Conservation (phyloP, 768 basidiomycete genomes). For the Suillus hirtellus region DNA sequence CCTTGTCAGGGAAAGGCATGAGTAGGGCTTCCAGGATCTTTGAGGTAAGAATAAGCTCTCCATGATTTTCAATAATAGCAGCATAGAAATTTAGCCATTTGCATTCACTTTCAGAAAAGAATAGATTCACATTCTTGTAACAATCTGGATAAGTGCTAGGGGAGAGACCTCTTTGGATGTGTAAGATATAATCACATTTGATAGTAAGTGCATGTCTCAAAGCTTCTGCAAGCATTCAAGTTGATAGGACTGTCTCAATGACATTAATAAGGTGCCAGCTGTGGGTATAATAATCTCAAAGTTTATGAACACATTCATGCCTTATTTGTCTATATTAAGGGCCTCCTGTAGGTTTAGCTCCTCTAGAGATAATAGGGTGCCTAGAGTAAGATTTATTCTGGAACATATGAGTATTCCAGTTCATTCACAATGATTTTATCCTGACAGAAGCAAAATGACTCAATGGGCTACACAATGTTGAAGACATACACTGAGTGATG, state of each 20-base stretch:
- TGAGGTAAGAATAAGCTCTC: neutral
- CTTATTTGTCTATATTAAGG: neutral
- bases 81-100: neutral
- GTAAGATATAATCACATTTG: too few relatives aligned
- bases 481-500: neutral
- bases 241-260: neutral
- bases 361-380: neutral
- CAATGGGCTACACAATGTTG: neutral
- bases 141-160: too few relatives aligned
- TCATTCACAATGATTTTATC: neutral
- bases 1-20: neutral
- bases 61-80: neutral
- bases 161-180: too few relatives aligned
- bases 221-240: too few relatives aligned
- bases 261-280: neutral
- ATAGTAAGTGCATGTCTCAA: too few relatives aligned
- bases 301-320: neutral
- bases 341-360: neutral
- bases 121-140: neutral
- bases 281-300: neutral
- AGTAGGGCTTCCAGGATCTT: neutral
- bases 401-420: neutral
- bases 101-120: neutral
- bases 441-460: neutral
- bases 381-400: neutral